Evolutionary conservation across 257 asterid species (phyloP).

Genomic region (Capsicum pubescens): DNA sequence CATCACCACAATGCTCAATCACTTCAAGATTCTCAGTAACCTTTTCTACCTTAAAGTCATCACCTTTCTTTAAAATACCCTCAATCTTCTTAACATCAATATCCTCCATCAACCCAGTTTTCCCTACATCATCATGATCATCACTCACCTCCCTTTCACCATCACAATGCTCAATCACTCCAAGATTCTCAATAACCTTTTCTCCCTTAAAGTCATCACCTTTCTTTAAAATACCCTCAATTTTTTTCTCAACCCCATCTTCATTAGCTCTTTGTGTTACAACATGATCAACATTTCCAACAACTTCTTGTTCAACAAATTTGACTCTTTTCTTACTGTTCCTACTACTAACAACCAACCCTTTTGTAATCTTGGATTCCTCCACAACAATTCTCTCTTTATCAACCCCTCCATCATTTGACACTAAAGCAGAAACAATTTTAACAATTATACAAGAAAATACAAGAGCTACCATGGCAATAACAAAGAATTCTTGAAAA

Average conservation of each 20-base stretch:
- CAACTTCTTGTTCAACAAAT: constrained; percentile 57
- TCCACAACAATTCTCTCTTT: constrained; percentile 41
- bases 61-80: neutral
- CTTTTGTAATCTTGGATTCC: constrained; percentile 38
- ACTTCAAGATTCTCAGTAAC: too few species aligned
- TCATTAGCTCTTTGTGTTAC: neutral
- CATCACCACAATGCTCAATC: too few species aligned
- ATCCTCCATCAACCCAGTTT: neutral
- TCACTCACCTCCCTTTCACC: constrained; percentile 9
- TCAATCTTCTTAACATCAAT: constrained; percentile 1
- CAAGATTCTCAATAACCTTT: constrained; percentile 31
- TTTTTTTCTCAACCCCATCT: constrained; percentile 26
- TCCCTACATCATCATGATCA: neutral
- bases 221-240: constrained; percentile 26
- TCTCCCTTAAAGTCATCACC: constrained; percentile 37
- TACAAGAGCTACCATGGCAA: constrained; percentile 53
- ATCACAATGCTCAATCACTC: constrained; percentile 25
- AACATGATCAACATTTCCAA: constrained; percentile 49
- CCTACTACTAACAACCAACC: constrained; percentile 41
- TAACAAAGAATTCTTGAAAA: constrained; percentile 50
- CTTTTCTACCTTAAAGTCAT: too few species aligned
- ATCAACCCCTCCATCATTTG: constrained; percentile 30
- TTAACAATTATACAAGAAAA: constrained; percentile 52
- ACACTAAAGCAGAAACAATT: constrained; percentile 50
- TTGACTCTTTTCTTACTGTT: constrained; percentile 52